These are phyloP conservation scores for Waitea zeae DNA, from an alignment of 1,284 basidiomycete species.

Conservation along the genomic window DNA sequence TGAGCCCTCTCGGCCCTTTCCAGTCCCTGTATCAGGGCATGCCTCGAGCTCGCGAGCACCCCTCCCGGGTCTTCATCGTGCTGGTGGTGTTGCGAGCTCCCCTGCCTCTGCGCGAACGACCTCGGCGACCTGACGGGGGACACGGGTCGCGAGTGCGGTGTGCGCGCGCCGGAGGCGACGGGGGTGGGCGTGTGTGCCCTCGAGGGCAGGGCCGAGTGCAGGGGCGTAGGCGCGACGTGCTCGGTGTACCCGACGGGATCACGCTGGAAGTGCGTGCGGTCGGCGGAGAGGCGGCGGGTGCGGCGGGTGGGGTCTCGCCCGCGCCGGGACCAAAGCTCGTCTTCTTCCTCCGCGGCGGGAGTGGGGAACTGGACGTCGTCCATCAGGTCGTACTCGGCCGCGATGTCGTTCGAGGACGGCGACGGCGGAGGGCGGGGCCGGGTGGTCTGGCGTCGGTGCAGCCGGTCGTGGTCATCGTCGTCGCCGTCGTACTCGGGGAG, in stretches of 20 bases:
- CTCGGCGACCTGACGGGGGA: too few relatives aligned
- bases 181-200: conserved; percentile 11
- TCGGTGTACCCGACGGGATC: conserved; percentile 13
- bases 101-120: too few relatives aligned
- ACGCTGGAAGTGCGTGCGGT: conserved; percentile 15
- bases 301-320: background rate
- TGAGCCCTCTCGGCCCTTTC: too few relatives aligned
- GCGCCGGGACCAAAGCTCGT: background rate
- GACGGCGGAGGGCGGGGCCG: background rate
- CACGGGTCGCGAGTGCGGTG: too few relatives aligned
- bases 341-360: background rate
- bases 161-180: background rate
- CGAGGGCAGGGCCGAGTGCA: conserved; percentile 12
- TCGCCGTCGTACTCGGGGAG: conserved; percentile 21
- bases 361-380: background rate
- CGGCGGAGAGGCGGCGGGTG: conserved; percentile 15
- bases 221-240: too few relatives aligned
- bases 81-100: too few relatives aligned
- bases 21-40: too few relatives aligned
- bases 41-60: too few relatives aligned
- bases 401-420: background rate
- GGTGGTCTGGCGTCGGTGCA: too few relatives aligned
- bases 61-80: too few relatives aligned
- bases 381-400: background rate
- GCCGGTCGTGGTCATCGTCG: too few relatives aligned